Evolutionary conservation across 2,329 filamentous ascomycete genomes (phyloP).

Genomic region (Talaromyces amestolkiae): DNA sequence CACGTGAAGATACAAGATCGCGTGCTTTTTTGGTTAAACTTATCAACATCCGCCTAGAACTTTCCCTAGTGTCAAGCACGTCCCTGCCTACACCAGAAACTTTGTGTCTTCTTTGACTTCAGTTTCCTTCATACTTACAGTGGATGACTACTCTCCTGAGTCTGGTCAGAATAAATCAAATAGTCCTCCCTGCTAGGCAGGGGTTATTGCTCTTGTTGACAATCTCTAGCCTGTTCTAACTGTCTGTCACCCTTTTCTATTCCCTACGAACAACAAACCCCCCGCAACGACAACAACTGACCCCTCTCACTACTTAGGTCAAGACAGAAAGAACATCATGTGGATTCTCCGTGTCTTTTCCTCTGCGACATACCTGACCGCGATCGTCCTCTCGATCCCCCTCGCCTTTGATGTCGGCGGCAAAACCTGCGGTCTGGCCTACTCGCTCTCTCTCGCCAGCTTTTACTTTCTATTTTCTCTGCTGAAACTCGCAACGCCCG

Average conservation of each 20-base stretch:
- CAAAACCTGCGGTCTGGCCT: conserved; percentile 87
- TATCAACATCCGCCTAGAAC: conserved; percentile 10
- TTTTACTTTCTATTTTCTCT: conserved; percentile 90
- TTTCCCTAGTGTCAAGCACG: conserved; percentile 9
- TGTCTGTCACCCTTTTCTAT: conserved; percentile 15
- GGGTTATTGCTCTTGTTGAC: conserved; percentile 14
- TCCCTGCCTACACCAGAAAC: conserved; percentile 10
- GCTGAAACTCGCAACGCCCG: conserved; percentile 77
- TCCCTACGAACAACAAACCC: not conserved
- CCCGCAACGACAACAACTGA: conserved; percentile 3
- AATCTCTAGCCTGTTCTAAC: not conserved
- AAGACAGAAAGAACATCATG: conserved; percentile 52
- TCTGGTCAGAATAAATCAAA: conserved; percentile 3
- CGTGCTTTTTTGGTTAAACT: conserved; percentile 13
- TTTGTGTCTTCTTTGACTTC: not conserved
- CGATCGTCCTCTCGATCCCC: conserved; percentile 92
- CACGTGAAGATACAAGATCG: conserved; percentile 20
- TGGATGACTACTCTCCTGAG: not conserved
- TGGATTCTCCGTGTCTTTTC: conserved; percentile 78
- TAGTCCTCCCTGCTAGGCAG: conserved; percentile 17
- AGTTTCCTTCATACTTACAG: not conserved
- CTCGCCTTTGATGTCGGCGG: conserved; percentile 98
- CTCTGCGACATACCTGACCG: conserved; percentile 80
- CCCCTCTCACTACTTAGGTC: not conserved
- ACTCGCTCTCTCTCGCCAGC: conserved; percentile 80